Base-by-base conservation (phyloP, 2,329 filamentous ascomycete species). In the Mollisiaceae sp. region DNA sequence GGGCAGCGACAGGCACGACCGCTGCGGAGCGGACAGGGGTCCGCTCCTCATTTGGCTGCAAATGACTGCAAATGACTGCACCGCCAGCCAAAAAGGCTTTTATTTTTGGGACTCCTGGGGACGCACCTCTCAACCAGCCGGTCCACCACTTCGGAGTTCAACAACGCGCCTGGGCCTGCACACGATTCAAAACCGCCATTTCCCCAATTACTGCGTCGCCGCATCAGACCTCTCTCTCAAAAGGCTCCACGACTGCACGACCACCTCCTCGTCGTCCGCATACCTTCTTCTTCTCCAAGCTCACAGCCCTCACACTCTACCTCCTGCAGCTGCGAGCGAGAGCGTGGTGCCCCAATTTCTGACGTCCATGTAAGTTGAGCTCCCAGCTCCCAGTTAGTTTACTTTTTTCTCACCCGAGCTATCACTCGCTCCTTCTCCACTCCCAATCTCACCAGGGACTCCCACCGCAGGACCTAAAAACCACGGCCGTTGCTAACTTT, bases 401-500 rank as follows among this genome's bases (percentile, higher is more conserved):
- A 18, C 11, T 58, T 32, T 52, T 36, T 62, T 65, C 59, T 59
- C 59, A 56, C 55, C 47, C 59, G 15, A 38, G 45, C 50, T 57
- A 36, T 15, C 20, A 52, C 55, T 39, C 55, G 5, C 55, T 39
- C 55, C 36, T 5, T 47, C 38, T 47, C 39, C 12, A 35, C 38
- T 38, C 22, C 24, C 41, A 56, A 62, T 39, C 59, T 24, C 35
- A 22, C 14, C 38, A 38, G 38, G 22, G 15, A 32, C 47, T 18
- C 22, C 58, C 38, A 24, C 57, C 39, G 27, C 63, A 60, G 43
- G 57, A 41, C 59, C 38, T 59, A 56, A 64, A 69, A 60, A 58
- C 36, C 43, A 57, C 61, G 68, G 64, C 71, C 63, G 61, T 69
- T 43, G 57, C 71, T 72, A 43, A 72, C 65, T 27, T 47, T 59